Evolutionary conservation across 805 yeast species (phyloP), one percentile per base, ranked within the genome.

Genomic region (Barnettozyma salicaria): DNA sequence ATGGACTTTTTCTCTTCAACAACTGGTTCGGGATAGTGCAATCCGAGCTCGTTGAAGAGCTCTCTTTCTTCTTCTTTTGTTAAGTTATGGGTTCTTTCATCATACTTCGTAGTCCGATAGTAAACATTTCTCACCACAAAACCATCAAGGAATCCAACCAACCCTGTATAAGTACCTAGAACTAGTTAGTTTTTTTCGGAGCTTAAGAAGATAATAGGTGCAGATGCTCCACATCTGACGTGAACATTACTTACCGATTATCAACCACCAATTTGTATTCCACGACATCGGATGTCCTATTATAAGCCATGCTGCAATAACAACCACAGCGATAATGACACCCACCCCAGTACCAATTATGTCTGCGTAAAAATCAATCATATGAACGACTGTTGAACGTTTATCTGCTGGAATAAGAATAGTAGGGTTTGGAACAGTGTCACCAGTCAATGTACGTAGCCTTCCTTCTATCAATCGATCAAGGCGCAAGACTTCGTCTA

Each of bases 81-180:
- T 7, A 28, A 6, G 4, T 12, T 27, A 23, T 32, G 36, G n/a
- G 19, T 17, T 11, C 10, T 8, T 12, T 27, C 36, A 32, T 37
- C 36, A 19, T 19, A 28, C 19, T 28, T 32, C 8, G 33, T 32
- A 6, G 41, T 37, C 5, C 41, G 27, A 25, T 37, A 37, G 11
- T 37, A 37, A n/a, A 37, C 41, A 18, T 37, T 37, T 37, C 41
- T 37, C 7, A 37, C 41, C 8, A 37, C 41, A 19, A 37, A 37
- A 6, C 41, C 41, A 28, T 37, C 41, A 19, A 37, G 24, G 33
- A 37, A 37, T 3, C 41, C 41, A 28, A 37, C 32, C n/a, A 37
- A 14, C 6, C 41, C 41, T 4, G 41, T 37, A 20, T 37, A 37
- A 8, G 41, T 37, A 10, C 29, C 29, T 27, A 19, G 9, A 27